Conservation (phyloP, 2,329 filamentous ascomycete genomes). For the Calonectria hawksworthii region DNA sequence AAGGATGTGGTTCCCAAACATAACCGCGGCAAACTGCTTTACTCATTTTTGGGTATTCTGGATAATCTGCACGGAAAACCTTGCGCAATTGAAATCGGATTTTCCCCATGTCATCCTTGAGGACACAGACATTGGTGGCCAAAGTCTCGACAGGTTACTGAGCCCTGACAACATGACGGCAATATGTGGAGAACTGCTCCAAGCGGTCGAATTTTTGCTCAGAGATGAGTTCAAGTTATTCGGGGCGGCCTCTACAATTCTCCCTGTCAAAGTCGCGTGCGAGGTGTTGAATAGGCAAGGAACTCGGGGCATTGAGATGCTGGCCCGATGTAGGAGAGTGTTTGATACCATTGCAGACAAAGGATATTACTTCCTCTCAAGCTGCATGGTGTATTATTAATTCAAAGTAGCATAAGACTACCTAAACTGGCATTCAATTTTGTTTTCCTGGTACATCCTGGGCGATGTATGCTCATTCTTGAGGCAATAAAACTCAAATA, state of each 20-base stretch:
- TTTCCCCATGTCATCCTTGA: neutral
- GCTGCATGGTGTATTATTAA: neutral
- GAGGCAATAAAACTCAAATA: neutral
- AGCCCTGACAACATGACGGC: slow-evolving; percentile 1
- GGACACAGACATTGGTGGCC: neutral
- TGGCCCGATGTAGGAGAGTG: neutral
- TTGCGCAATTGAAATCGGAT: slow-evolving; percentile 17
- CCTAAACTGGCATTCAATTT: neutral
- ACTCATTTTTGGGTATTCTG: slow-evolving; percentile 56
- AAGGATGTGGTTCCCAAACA: slow-evolving; percentile 49
- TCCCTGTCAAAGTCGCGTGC: slow-evolving; percentile 46
- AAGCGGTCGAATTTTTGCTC: slow-evolving; percentile 54
- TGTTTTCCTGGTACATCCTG: neutral
- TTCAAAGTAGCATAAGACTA: neutral
- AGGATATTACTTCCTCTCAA: slow-evolving; percentile 10
- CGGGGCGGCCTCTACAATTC: slow-evolving; percentile 52
- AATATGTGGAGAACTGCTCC: slow-evolving; percentile 47
- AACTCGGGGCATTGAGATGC: neutral
- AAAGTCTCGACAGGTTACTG: neutral
- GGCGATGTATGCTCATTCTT: neutral
- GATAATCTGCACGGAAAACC: slow-evolving; percentile 51
- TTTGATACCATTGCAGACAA: neutral
- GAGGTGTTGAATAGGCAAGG: slow-evolving; percentile 6
- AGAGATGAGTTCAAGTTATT: slow-evolving; percentile 56
- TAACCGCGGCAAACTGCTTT: slow-evolving; percentile 54